Evolutionary conservation across 352 stramenopile species (phyloP), one percentile per base, ranked within the genome.

Genomic region (Phytophthora niederhauseri): DNA sequence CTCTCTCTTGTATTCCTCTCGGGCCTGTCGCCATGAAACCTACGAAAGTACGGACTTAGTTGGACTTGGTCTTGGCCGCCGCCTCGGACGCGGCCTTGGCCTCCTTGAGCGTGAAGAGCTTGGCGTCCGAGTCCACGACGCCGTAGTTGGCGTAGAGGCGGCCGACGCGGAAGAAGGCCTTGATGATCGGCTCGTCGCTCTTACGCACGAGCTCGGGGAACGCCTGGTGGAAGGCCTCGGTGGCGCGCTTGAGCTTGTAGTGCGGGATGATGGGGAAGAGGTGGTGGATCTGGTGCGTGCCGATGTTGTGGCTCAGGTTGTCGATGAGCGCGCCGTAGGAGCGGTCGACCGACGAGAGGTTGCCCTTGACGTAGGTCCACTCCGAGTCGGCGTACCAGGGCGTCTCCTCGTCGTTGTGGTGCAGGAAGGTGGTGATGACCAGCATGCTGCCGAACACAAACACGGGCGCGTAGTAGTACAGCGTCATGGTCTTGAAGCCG

Each of bases 281-380:
- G 80, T 95, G 87, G 75, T 95, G 87, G 58, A 93, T 77, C 75
- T 93, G 85, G 77, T 95, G 87, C 72, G 85, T 93, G 68, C 87
- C 87, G 61, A 95, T 95, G 84, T 95, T 90, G 80, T 95, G 85
- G 81, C 82, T 92, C 66, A 93, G 26, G 77, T 95, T 90, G 75
- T 95, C 84, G 48, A 95, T 85, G 57, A 95, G 56, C 62, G 74
- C 73, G 53, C 87, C 87, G 75, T 93, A 95, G 26, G 82, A 86
- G 57, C 87, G 87, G 75, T 95, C 87, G 19, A 95, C 84, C 26
- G 79, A 90, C 71, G 82, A 92, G 20, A 95, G 73, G 71, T 93
- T 93, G 58, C 87, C 85, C 77, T 92, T 91, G 63, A 93, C 85
- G 68, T 93, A 95, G 36, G 82, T 92, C 87, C 87, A 95, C 62